Evolutionary conservation across 768 basidiomycete species (phyloP), one percentile per base, ranked within the genome.

Genomic region (Leccinum disarticulatum): DNA sequence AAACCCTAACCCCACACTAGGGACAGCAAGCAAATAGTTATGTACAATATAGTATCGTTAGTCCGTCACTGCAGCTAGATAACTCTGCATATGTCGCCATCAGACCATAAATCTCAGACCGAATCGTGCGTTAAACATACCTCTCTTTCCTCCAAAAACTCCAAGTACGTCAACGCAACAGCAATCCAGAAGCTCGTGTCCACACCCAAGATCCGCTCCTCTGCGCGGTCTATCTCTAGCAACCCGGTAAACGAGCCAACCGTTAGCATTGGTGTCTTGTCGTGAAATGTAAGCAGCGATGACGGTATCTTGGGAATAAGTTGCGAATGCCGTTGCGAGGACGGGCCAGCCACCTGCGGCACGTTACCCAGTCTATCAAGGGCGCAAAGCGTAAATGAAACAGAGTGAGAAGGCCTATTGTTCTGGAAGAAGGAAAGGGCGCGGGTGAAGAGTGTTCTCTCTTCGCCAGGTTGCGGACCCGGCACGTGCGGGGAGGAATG

Each of bases 141-240:
- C 77, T 91, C 90, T 65, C 89, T 80, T 64, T 92, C 90, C 65
- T 82, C 83, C 65, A 93, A 71, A 66, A 90, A 93, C 59, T 90
- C 89, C 13, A 90, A 72, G 69, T 91, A 93, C 3, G 88, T 86
- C 65, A 92, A 69, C 0, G 86, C 86, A 43, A 90, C 77, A 1
- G 88, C 83, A 49, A 93, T 79, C 86, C 90, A 93, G 68, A 93
- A 93, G 55, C 85, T 85, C 28, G 82, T 81, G 52, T 91, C 88
- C 30, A 93, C 83, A 14, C 90, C 91, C 25, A 91, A 67, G 31
- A 79, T 71, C 17, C 76, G 71, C 55, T 84, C 84, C 59, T 87
- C 81, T 4, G 76, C 73, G 54, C 76, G 72, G 38, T 91, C 82
- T 38, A 93, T 72, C 68, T 88, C 88, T 41, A 93, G 73, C 35